phyloP scores from a whole-genome alignment of 768 basidiomycete genomes.

The Phlebiopsis gigantea region DNA sequence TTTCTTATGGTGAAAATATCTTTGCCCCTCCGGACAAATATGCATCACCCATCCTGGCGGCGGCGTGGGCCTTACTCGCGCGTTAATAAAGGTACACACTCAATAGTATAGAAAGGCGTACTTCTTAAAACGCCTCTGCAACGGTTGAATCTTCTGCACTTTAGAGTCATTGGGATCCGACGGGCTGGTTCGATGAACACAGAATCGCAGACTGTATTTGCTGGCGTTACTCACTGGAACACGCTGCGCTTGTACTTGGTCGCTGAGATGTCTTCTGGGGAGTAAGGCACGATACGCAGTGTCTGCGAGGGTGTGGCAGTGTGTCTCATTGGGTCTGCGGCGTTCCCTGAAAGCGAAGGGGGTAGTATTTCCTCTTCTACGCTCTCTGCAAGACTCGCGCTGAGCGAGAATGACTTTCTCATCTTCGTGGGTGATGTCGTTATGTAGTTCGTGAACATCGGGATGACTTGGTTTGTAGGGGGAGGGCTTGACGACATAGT shows the following conservation, averaged over 20 bases:
- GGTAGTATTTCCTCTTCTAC: not conserved
- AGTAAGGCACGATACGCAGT: not conserved
- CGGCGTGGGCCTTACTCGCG: not conserved
- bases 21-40: conserved; percentile 7
- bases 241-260: not conserved
- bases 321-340: not conserved
- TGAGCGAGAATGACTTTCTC: not conserved
- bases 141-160: not conserved
- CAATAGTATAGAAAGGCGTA: not conserved
- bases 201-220: not conserved
- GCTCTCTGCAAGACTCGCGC: not conserved
- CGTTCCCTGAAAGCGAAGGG: not conserved
- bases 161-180: not conserved
- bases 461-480: not conserved
- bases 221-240: not conserved
- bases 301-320: not conserved
- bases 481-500: not conserved
- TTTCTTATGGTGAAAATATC: not conserved
- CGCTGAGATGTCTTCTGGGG: not conserved
- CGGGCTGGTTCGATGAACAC: not conserved
- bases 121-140: not conserved
- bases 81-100: not conserved
- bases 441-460: not conserved
- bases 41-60: not conserved
- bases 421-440: not conserved